These are phyloP conservation scores for Acrodontium crateriforme DNA, from an alignment of 2,329 filamentous ascomycete species.

Conservation along the genomic window DNA sequence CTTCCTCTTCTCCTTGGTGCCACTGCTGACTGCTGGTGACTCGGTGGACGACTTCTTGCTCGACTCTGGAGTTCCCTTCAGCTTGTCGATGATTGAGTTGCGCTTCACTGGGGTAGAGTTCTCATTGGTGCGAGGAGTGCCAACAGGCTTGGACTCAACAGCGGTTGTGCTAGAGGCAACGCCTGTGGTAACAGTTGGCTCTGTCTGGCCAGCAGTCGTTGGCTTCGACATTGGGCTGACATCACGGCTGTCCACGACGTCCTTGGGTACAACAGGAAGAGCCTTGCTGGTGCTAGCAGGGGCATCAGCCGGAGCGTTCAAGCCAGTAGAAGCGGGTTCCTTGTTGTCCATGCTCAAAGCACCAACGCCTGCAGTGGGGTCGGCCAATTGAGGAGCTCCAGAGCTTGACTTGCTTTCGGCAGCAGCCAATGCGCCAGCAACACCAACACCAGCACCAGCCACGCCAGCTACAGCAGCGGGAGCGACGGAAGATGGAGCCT, in stretches of 20 bases:
- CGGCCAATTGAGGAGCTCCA: slow-evolving; percentile 18
- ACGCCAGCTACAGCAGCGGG: not conserved
- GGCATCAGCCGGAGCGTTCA: slow-evolving; percentile 25
- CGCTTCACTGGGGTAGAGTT: slow-evolving; percentile 17
- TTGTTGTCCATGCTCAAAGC: slow-evolving; percentile 16
- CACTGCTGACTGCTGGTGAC: slow-evolving; percentile 14
- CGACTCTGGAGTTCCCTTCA: slow-evolving; percentile 27
- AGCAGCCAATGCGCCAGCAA: slow-evolving; percentile 23
- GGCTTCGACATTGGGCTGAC: slow-evolving; percentile 28
- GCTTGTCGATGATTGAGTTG: slow-evolving; percentile 13
- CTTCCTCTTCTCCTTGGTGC: slow-evolving; percentile 34
- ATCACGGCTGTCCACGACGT: slow-evolving; percentile 24
- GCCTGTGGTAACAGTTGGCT: slow-evolving; percentile 29
- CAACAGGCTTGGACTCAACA: slow-evolving; percentile 11
- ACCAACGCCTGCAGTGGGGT: slow-evolving; percentile 13
- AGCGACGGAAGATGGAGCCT: slow-evolving; percentile 2
- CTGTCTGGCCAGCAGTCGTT: slow-evolving; percentile 21
- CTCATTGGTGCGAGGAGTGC: slow-evolving; percentile 12
- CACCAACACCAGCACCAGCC: slow-evolving; percentile 25
- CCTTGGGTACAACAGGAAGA: slow-evolving; percentile 5
- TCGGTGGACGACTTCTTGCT: slow-evolving; percentile 17
- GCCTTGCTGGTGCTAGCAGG: slow-evolving; percentile 11
- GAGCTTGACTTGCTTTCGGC: slow-evolving; percentile 5
- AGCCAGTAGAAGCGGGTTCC: slow-evolving; percentile 7
- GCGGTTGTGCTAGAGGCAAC: slow-evolving; percentile 21